phyloP scores from a whole-genome alignment of 352 stramenopile genomes.

The Albugo laibachii region DNA sequence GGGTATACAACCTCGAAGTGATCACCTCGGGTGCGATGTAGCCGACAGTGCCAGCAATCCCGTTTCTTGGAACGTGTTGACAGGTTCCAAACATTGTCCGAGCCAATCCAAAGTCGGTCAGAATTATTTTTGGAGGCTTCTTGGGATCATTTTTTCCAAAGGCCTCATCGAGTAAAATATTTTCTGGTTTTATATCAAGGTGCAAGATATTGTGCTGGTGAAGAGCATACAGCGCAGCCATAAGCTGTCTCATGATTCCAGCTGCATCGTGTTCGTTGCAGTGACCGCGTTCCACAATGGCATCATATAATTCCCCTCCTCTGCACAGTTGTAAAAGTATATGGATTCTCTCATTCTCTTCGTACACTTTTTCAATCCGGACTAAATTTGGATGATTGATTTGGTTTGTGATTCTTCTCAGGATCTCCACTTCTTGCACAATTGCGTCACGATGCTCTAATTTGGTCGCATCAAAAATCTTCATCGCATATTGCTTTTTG shows the following conservation, averaged over 20 bases:
- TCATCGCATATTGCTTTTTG: constrained; percentile 33
- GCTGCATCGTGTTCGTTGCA: constrained; percentile 47
- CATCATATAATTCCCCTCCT: constrained; percentile 57
- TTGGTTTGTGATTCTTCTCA: constrained; percentile 64
- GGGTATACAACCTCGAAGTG: constrained; percentile 35
- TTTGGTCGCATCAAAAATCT: constrained; percentile 57
- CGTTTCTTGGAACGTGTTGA: constrained; percentile 13
- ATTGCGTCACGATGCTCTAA: constrained; percentile 52
- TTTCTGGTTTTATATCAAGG: constrained; percentile 63
- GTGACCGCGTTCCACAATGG: constrained; percentile 34
- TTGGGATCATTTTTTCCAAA: constrained; percentile 21
- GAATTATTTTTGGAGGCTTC: constrained; percentile 32
- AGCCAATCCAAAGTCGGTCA: constrained; percentile 57
- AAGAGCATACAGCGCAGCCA: constrained; percentile 36
- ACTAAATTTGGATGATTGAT: constrained; percentile 63
- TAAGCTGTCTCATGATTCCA: constrained; percentile 38
- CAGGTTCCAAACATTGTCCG: constrained; percentile 28
- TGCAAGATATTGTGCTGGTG: constrained; percentile 64
- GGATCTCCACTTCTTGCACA: constrained; percentile 54
- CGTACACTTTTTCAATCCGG: constrained; percentile 64
- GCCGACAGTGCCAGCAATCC: constrained; percentile 49
- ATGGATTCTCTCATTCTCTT: constrained; percentile 63
- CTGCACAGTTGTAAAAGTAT: constrained; percentile 52
- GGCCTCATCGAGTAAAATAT: constrained; percentile 73
- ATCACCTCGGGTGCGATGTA: constrained; percentile 69